phyloP scores from a whole-genome alignment of 352 stramenopile species.

The Albugo candida region DNA sequence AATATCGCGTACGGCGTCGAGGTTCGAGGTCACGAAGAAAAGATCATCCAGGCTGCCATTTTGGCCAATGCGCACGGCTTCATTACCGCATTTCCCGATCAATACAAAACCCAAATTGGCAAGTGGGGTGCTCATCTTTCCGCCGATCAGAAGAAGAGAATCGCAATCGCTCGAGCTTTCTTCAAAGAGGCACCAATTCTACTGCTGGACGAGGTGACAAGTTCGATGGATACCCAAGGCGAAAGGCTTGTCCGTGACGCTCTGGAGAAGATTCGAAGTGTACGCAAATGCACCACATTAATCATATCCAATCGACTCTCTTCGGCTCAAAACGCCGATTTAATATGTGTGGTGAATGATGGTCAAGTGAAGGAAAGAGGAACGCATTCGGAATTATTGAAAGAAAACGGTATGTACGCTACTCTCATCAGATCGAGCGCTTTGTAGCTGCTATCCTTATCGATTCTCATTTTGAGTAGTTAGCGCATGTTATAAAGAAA shows the following conservation, averaged over 20 bases:
- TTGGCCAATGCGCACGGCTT: slow-evolving; percentile 76
- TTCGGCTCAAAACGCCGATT: slow-evolving; percentile 26
- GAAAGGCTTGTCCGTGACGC: slow-evolving; percentile 62
- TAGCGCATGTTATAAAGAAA: too few species aligned
- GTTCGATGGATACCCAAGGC: slow-evolving; percentile 29
- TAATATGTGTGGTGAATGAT: slow-evolving; percentile 41
- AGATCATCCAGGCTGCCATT: slow-evolving; percentile 61
- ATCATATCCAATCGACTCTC: slow-evolving; percentile 81
- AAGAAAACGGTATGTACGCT: slow-evolving; percentile 6
- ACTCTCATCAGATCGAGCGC: not conserved
- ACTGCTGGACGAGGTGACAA: slow-evolving; percentile 66
- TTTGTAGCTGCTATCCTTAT: too few species aligned
- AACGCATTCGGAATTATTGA: slow-evolving; percentile 8
- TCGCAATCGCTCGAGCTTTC: slow-evolving; percentile 77
- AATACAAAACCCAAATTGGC: slow-evolving; percentile 19
- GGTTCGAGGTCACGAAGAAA: slow-evolving; percentile 26
- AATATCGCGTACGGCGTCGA: slow-evolving; percentile 28
- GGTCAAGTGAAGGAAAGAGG: slow-evolving; percentile 33
- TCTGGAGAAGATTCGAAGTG: slow-evolving; percentile 22
- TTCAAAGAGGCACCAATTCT: slow-evolving; percentile 52
- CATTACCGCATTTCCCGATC: slow-evolving; percentile 65
- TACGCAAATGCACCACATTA: slow-evolving; percentile 37
- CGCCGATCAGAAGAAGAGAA: slow-evolving; percentile 39
- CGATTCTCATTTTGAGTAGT: too few species aligned
- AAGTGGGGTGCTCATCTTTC: slow-evolving; percentile 42